phyloP scores from a whole-genome alignment of 1,139 yeast species.

The Yamadazyma trypodendri region DNA sequence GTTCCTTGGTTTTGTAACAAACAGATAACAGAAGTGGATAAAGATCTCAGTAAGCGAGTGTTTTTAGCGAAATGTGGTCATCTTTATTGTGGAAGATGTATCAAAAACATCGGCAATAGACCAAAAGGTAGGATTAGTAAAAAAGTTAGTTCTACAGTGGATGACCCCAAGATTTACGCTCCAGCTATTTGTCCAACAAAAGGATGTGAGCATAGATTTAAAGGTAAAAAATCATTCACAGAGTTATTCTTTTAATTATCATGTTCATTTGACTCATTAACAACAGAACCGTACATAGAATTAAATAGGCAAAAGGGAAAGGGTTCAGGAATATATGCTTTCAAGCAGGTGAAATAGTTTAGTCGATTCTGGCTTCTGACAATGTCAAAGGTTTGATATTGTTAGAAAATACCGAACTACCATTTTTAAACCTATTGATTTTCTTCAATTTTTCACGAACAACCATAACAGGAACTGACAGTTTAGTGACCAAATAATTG shows the following conservation, averaged over 20 bases:
- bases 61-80: slow-evolving; percentile 81
- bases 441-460: slow-evolving; percentile 81
- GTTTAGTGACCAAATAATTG: slow-evolving; percentile 72
- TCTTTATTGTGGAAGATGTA: slow-evolving; percentile 83
- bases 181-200: slow-evolving; percentile 49
- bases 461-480: slow-evolving; percentile 88
- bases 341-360: slow-evolving; percentile 4
- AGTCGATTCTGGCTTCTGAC: slow-evolving; percentile 50
- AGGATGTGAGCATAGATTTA: slow-evolving; percentile 37
- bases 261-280: neutral
- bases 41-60: slow-evolving; percentile 63
- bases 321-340: neutral
- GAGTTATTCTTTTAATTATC: slow-evolving; percentile 34
- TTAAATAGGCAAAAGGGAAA: neutral
- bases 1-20: slow-evolving; percentile 67
- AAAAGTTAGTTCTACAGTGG: slow-evolving; percentile 27
- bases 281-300: neutral
- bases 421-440: slow-evolving; percentile 57
- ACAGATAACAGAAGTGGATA: slow-evolving; percentile 53
- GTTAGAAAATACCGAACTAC: slow-evolving; percentile 47
- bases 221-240: slow-evolving; percentile 32
- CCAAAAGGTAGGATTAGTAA: slow-evolving; percentile 21
- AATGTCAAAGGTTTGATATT: slow-evolving; percentile 50
- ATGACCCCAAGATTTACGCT: slow-evolving; percentile 46
- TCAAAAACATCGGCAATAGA: slow-evolving; percentile 52